These are phyloP conservation scores for Moesziomyces parantarcticus DNA, from an alignment of 1,284 basidiomycete genomes.

Conservation along the genomic window DNA sequence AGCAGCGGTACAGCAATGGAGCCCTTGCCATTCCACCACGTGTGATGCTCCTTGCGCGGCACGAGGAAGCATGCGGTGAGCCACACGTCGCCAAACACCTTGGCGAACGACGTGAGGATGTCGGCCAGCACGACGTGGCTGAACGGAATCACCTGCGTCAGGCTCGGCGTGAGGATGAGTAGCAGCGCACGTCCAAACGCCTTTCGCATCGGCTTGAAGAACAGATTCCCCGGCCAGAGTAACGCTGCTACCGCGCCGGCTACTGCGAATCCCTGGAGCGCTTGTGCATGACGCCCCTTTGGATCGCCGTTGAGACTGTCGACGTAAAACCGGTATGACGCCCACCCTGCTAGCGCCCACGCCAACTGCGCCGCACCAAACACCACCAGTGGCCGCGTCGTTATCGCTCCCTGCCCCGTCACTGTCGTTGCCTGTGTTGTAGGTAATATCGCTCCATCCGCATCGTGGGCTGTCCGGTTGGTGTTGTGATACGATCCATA, in stretches of 20 bases:
- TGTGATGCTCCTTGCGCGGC: slow-evolving; percentile 68
- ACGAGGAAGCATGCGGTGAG: slow-evolving; percentile 82
- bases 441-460: slow-evolving; percentile 15
- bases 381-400: slow-evolving; percentile 21
- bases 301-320: slow-evolving; percentile 49
- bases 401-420: neutral
- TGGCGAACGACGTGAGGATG: slow-evolving; percentile 94
- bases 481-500: slow-evolving; percentile 33
- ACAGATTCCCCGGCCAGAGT: slow-evolving; percentile 58
- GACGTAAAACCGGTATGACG: slow-evolving; percentile 56
- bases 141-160: slow-evolving; percentile 79
- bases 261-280: slow-evolving; percentile 56
- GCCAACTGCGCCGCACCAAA: slow-evolving; percentile 41
- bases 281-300: slow-evolving; percentile 58
- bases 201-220: slow-evolving; percentile 42
- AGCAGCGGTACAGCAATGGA: slow-evolving; percentile 77
- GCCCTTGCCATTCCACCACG: slow-evolving; percentile 62
- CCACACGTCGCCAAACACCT: slow-evolving; percentile 95
- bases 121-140: slow-evolving; percentile 94
- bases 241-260: slow-evolving; percentile 34
- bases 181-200: slow-evolving; percentile 68
- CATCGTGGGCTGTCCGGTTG: slow-evolving; percentile 4
- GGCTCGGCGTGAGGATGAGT: slow-evolving; percentile 79
- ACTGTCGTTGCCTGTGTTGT: slow-evolving; percentile 5
- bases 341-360: slow-evolving; percentile 59